Conservation (phyloP, 805 yeast genomes). For the Saturnispora dispora region DNA sequence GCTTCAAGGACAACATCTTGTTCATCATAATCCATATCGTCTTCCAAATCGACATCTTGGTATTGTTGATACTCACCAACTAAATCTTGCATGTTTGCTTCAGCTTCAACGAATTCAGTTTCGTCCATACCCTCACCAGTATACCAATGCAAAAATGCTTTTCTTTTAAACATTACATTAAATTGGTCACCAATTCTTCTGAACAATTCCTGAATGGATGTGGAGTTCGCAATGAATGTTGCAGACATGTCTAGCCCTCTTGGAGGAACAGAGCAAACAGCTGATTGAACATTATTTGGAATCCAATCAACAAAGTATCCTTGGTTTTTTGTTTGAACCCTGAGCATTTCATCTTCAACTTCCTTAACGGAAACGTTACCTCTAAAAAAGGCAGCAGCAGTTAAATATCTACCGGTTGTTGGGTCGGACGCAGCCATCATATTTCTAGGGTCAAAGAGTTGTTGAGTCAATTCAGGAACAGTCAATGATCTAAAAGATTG, state of each 20-base stretch:
- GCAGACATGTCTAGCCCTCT: slow-evolving; percentile 81
- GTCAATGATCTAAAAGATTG: slow-evolving; percentile 75
- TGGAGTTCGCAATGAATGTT: slow-evolving; percentile 87
- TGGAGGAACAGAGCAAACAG: slow-evolving; percentile 88
- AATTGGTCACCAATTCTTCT: slow-evolving; percentile 85
- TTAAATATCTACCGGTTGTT: slow-evolving; percentile 79
- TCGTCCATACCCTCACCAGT: slow-evolving; percentile 95
- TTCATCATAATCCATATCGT: slow-evolving; percentile 50
- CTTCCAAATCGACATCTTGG: slow-evolving; percentile 78
- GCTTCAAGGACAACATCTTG: slow-evolving; percentile 10
- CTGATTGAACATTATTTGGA: slow-evolving; percentile 90
- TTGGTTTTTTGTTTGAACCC: slow-evolving; percentile 72
- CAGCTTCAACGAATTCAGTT: slow-evolving; percentile 89
- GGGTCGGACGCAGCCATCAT: slow-evolving; percentile 97
- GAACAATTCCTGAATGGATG: slow-evolving; percentile 86
- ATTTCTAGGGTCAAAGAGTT: slow-evolving; percentile 83
- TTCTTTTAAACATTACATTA: slow-evolving; percentile 85
- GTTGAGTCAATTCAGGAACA: slow-evolving; percentile 89
- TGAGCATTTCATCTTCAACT: slow-evolving; percentile 88
- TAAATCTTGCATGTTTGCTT: slow-evolving; percentile 81
- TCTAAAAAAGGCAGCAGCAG: slow-evolving; percentile 90
- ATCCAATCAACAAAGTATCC: slow-evolving; percentile 91
- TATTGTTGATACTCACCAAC: slow-evolving; percentile 88
- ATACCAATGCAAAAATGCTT: slow-evolving; percentile 95
- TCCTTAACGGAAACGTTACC: slow-evolving; percentile 90